Evolutionary conservation across 176 grass and related monocot genomes (phyloP).

Genomic region (Elymus sibiricus): DNA sequence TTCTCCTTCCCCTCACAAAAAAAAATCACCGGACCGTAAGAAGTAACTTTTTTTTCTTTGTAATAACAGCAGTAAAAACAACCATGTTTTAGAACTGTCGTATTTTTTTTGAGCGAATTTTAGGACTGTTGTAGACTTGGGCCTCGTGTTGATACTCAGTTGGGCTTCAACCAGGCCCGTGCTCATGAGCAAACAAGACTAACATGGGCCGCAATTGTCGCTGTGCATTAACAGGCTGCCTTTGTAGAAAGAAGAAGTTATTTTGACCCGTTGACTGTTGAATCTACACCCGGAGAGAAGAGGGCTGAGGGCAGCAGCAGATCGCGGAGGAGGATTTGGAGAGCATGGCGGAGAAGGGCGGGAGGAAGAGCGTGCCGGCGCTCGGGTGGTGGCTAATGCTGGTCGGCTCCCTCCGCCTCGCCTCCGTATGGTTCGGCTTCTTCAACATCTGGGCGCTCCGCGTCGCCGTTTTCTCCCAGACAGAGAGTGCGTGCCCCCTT

Average conservation of each 20-base stretch:
- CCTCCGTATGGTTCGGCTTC: constrained; percentile 95
- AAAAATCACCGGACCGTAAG: too few species aligned
- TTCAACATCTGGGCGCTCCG: constrained; percentile 91
- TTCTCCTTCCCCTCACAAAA: too few species aligned
- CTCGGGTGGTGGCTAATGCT: constrained; percentile 95
- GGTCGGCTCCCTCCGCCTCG: constrained; percentile 75
- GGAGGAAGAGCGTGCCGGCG: constrained; percentile 36
- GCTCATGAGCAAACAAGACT: too few species aligned
- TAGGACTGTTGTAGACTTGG: too few species aligned
- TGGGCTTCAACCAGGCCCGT: too few species aligned
- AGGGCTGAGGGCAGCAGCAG: not conserved
- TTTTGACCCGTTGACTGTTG: not conserved
- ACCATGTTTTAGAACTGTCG: too few species aligned
- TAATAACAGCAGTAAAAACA: too few species aligned
- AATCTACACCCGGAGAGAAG: not conserved
- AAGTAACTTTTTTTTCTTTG: too few species aligned
- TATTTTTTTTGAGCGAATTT: too few species aligned
- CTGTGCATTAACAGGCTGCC: too few species aligned
- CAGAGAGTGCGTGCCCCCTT: constrained; percentile 35
- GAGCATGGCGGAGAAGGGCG: constrained; percentile 1
- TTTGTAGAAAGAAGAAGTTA: not conserved
- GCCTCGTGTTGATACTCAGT: too few species aligned
- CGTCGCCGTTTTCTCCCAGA: constrained; percentile 83
- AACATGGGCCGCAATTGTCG: too few species aligned
- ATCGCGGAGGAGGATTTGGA: not conserved